These are phyloP conservation scores for Trapa incisa DNA, from an alignment of 345 rosid genomes.

Conservation along the genomic window DNA sequence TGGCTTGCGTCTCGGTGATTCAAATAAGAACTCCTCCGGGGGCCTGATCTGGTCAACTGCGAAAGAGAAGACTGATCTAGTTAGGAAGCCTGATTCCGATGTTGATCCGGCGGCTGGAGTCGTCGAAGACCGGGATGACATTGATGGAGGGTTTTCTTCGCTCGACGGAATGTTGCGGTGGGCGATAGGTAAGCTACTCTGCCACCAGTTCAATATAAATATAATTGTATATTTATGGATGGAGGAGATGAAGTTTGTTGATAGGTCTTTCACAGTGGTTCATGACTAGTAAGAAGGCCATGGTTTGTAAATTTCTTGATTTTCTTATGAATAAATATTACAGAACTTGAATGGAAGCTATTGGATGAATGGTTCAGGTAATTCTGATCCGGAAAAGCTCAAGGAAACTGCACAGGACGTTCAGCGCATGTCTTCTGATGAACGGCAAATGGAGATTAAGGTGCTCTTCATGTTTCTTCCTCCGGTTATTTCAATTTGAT, in stretches of 20 bases:
- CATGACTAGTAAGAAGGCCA: neutral
- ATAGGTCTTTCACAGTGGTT: neutral
- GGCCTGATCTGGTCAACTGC: slow-evolving; percentile 53
- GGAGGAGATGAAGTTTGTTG: neutral
- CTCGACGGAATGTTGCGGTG: slow-evolving; percentile 90
- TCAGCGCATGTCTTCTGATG: slow-evolving; percentile 46
- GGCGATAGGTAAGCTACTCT: slow-evolving; percentile 56
- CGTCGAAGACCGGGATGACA: slow-evolving; percentile 33
- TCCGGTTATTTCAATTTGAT: neutral
- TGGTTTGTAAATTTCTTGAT: neutral
- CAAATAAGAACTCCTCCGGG: slow-evolving; percentile 27
- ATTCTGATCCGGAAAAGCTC: slow-evolving; percentile 69
- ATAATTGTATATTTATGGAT: neutral
- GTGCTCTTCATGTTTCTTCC: slow-evolving; percentile 14
- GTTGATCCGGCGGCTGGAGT: slow-evolving; percentile 26
- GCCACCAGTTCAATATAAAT: neutral
- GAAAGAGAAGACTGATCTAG: slow-evolving; percentile 50
- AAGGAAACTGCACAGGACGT: slow-evolving; percentile 66
- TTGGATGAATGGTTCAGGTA: slow-evolving; percentile 36
- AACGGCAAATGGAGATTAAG: slow-evolving; percentile 78
- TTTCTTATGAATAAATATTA: neutral
- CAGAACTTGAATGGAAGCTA: neutral
- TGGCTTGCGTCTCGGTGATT: too few species aligned
- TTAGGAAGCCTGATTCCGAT: slow-evolving; percentile 26
- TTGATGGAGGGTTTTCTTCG: slow-evolving; percentile 88